Conservation (phyloP, 2,329 filamentous ascomycete genomes). For the Chrysoporthe austroafricana region DNA sequence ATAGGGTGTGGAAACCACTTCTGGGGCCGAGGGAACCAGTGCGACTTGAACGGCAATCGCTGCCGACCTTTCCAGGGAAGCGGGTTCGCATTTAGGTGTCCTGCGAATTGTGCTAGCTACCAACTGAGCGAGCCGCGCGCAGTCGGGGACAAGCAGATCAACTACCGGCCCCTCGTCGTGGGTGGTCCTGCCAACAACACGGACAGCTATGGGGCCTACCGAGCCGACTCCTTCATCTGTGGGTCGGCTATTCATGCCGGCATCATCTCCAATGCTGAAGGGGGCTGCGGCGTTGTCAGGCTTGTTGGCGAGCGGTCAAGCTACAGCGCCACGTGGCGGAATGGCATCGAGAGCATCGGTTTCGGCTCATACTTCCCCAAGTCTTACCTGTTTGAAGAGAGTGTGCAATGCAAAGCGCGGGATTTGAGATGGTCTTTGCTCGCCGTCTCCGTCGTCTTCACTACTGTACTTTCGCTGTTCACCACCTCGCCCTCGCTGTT, state of each 20-base stretch:
- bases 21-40: slow-evolving; percentile 72
- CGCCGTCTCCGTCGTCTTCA: slow-evolving; percentile 79
- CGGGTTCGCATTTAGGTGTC: slow-evolving; percentile 75
- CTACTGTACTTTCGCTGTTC: slow-evolving; percentile 77
- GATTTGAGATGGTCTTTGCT: slow-evolving; percentile 87
- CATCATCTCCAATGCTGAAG: slow-evolving; percentile 65
- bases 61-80: slow-evolving; percentile 76
- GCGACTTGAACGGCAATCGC: slow-evolving; percentile 73
- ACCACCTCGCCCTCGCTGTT: slow-evolving; percentile 79
- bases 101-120: slow-evolving; percentile 70
- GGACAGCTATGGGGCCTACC: slow-evolving; percentile 65
- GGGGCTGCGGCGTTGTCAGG: slow-evolving; percentile 74
- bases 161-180: slow-evolving; percentile 68
- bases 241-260: slow-evolving; percentile 76
- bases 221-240: slow-evolving; percentile 82
- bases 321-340: slow-evolving; percentile 66
- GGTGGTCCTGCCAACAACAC: slow-evolving; percentile 60
- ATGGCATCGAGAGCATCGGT: slow-evolving; percentile 75
- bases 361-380: slow-evolving; percentile 92
- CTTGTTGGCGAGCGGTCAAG: slow-evolving; percentile 69
- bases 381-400: slow-evolving; percentile 75
- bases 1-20: slow-evolving; percentile 71
- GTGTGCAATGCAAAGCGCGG: slow-evolving; percentile 67
- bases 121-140: slow-evolving; percentile 73
- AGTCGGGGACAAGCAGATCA: slow-evolving; percentile 70